Conservation (phyloP, 805 yeast genomes). For the Blastobotrys chiropterorum region DNA sequence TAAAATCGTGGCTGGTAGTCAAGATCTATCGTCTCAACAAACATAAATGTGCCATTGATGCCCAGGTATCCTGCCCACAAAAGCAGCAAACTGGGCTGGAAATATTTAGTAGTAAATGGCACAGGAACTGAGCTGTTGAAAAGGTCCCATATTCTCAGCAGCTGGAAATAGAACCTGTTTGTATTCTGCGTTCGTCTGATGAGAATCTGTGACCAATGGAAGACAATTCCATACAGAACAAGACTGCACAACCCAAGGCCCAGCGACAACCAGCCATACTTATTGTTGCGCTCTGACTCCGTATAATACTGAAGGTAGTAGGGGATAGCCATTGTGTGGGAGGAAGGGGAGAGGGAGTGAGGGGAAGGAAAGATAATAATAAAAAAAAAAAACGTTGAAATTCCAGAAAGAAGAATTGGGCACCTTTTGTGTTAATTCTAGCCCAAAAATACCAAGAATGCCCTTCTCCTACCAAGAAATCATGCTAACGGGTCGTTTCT, state of each 20-base stretch:
- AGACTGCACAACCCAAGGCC: constrained; percentile 27
- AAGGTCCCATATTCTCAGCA: constrained; percentile 28
- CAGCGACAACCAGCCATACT: constrained; percentile 35
- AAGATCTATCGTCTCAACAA: constrained; percentile 34
- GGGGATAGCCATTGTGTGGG: constrained; percentile 30
- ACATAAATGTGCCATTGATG: constrained; percentile 29
- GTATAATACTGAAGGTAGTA: constrained; percentile 35
- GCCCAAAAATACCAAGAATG: background rate
- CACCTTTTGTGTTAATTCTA: background rate
- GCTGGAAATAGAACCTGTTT: constrained; percentile 15
- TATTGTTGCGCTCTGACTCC: constrained; percentile 34
- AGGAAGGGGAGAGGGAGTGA: too few relatives aligned
- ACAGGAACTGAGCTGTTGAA: constrained; percentile 20
- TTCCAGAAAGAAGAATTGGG: background rate
- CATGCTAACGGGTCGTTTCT: background rate
- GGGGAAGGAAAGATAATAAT: too few relatives aligned
- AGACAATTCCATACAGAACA: constrained; percentile 36
- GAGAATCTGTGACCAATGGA: constrained; percentile 37
- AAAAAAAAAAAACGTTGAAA: background rate
- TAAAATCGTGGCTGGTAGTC: constrained; percentile 36
- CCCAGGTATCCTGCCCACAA: constrained; percentile 28
- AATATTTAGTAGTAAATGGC: constrained; percentile 18
- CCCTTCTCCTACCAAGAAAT: too few relatives aligned
- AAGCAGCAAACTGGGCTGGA: constrained; percentile 39
- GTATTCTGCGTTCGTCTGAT: constrained; percentile 22